Percentiles rank a stretch among this genome's conserved stretches.
These are phyloP conservation scores for Brassica carinata DNA, from an alignment of 345 rosid species.

Conservation along the genomic window DNA sequence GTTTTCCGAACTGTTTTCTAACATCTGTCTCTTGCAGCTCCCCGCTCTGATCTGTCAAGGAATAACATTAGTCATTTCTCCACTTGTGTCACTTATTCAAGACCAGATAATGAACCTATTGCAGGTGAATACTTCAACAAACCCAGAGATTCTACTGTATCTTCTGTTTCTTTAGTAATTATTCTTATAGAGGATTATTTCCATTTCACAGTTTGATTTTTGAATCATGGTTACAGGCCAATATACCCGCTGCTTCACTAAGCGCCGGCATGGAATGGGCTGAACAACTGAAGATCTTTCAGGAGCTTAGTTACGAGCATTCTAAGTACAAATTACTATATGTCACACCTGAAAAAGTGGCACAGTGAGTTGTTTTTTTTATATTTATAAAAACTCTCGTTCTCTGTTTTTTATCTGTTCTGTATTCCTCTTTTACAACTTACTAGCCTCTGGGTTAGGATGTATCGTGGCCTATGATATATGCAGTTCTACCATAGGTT, in stretches of 20 bases:
- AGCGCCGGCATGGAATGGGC: slow-evolving; percentile 96
- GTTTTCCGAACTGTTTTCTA: slow-evolving; percentile 17
- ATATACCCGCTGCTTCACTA: slow-evolving; percentile 86
- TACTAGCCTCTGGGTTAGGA: no score
- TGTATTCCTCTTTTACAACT: neutral
- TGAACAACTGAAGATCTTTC: slow-evolving; percentile 89
- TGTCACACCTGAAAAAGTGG: slow-evolving; percentile 99
- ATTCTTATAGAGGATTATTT: slow-evolving; percentile 15
- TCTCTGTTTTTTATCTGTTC: neutral
- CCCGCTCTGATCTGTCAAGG: slow-evolving; percentile 90
- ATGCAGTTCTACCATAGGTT: no score
- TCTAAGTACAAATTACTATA: slow-evolving; percentile 86
- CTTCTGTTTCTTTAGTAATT: slow-evolving; percentile 17
- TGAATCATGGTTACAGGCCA: slow-evolving; percentile 57
- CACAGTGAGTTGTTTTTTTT: slow-evolving; percentile 65
- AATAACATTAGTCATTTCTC: slow-evolving; percentile 89
- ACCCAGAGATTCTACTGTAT: slow-evolving; percentile 6
- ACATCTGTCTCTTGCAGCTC: slow-evolving; percentile 57
- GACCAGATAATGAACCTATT: slow-evolving; percentile 97
- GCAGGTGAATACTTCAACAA: slow-evolving; percentile 60
- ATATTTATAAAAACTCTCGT: neutral
- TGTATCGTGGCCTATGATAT: no score
- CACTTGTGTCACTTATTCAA: slow-evolving; percentile 96
- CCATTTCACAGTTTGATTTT: slow-evolving; percentile 19
- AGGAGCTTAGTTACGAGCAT: slow-evolving; percentile 81